Conservation (phyloP, 164 flowering plant species). For the Cinnamomum chago region DNA sequence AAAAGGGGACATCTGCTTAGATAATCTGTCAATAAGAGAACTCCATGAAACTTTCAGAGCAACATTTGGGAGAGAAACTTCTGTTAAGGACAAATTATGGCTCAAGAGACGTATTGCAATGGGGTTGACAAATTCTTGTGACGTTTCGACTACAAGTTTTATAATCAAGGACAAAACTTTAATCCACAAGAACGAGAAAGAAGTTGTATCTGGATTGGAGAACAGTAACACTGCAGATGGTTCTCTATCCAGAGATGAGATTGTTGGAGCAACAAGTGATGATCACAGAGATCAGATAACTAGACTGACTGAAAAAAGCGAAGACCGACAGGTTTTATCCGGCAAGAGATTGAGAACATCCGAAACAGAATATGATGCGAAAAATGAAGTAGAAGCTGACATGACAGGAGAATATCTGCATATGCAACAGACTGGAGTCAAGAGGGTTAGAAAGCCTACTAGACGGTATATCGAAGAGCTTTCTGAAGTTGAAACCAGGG, state of each 20-base stretch:
- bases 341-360: conserved; percentile 28
- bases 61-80: conserved; percentile 89
- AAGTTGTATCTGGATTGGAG: conserved; percentile 3
- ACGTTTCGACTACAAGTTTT: conserved; percentile 60
- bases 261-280: conserved; percentile 16
- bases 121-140: conserved; percentile 87
- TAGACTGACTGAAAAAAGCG: conserved; percentile 16
- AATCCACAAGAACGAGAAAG: conserved; percentile 31
- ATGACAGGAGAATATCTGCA: conserved; percentile 31
- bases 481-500: conserved; percentile 64
- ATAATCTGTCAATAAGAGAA: conserved; percentile 68
- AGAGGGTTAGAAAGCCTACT: conserved; percentile 91
- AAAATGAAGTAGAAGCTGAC: conserved; percentile 16
- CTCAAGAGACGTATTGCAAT: conserved; percentile 90
- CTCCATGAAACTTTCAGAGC: conserved; percentile 87
- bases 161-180: conserved; percentile 49
- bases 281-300: conserved; percentile 20
- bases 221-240: conserved; percentile 18
- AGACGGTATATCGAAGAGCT: conserved; percentile 90
- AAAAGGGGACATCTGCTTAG: conserved; percentile 71
- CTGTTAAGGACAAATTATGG: conserved; percentile 93
- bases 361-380: conserved; percentile 15
- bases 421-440: conserved; percentile 43
- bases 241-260: conserved; percentile 8
- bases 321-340: conserved; percentile 23